Conservation (phyloP, 768 basidiomycete genomes). For the Termitomyces sp. region DNA sequence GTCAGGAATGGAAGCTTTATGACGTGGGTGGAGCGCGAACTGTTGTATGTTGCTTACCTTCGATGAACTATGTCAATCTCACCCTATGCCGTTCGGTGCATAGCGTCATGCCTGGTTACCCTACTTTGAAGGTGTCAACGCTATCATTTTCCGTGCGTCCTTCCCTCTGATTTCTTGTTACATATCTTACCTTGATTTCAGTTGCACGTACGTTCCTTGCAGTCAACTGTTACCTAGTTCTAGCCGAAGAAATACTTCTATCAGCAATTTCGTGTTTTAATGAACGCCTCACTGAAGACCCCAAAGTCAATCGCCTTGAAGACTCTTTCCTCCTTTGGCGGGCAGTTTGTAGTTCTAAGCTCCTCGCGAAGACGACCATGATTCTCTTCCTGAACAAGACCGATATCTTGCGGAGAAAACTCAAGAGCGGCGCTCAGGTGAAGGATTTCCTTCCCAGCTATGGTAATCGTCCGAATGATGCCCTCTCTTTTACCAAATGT, state of each 20-base stretch:
- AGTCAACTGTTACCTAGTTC: background rate
- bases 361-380: constrained; percentile 56
- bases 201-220: constrained; percentile 42
- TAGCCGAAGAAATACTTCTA: background rate
- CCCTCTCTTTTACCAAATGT: constrained; percentile 50
- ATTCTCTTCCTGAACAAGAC: constrained; percentile 75
- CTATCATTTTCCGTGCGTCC: constrained; percentile 67
- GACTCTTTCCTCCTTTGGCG: constrained; percentile 70
- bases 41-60: constrained; percentile 28
- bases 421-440: constrained; percentile 34
- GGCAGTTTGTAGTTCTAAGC: constrained; percentile 49
- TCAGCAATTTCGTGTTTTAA: constrained; percentile 40
- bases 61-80: background rate
- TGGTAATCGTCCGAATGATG: constrained; percentile 58
- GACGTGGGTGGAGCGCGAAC: constrained; percentile 66
- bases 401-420: constrained; percentile 51
- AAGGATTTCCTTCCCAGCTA: constrained; percentile 54
- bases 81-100: background rate
- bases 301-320: constrained; percentile 59
- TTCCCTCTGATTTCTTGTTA: constrained; percentile 19
- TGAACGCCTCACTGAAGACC: constrained; percentile 49
- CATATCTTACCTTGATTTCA: constrained; percentile 19
- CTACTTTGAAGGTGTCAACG: constrained; percentile 67
- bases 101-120: constrained; percentile 71
- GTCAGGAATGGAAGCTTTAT: constrained; percentile 58